Conservation (phyloP, 2,329 filamentous ascomycete genomes). For the Colletotrichum neosansevieriae region DNA sequence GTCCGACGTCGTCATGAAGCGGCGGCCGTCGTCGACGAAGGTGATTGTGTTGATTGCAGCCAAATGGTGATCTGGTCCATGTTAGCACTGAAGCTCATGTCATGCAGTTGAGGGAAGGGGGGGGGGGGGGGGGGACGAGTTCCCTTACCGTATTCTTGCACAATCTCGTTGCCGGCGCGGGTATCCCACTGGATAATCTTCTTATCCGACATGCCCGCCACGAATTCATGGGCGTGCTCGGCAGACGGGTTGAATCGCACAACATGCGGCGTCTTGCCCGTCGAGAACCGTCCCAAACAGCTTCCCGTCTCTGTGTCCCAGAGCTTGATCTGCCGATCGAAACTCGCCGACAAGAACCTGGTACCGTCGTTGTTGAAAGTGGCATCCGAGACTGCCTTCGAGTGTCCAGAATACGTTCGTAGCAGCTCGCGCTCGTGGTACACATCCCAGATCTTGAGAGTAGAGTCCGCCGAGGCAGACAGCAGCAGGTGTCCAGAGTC, state of each 20-base stretch:
- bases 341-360: slow-evolving; percentile 90
- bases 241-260: slow-evolving; percentile 89
- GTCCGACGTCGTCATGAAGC: slow-evolving; percentile 98
- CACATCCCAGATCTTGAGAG: slow-evolving; percentile 93
- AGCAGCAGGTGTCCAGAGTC: slow-evolving; percentile 87
- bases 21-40: slow-evolving; percentile 92
- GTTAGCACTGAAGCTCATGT: not conserved
- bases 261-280: slow-evolving; percentile 95
- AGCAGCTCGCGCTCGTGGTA: slow-evolving; percentile 91
- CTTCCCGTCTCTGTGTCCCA: slow-evolving; percentile 98
- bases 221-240: slow-evolving; percentile 85
- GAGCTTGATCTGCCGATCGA: slow-evolving; percentile 95
- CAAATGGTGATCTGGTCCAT: slow-evolving; percentile 81
- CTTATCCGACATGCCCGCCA: slow-evolving; percentile 98
- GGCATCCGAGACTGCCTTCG: slow-evolving; percentile 89
- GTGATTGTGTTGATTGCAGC: slow-evolving; percentile 98
- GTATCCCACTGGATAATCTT: slow-evolving; percentile 98
- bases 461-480: slow-evolving; percentile 89
- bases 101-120: not conserved
- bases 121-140: not conserved
- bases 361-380: slow-evolving; percentile 86
- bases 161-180: slow-evolving; percentile 78
- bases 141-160: slow-evolving; percentile 81
- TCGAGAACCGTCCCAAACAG: slow-evolving; percentile 89
- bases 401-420: slow-evolving; percentile 91